These are phyloP conservation scores for Ustilago bromivora DNA, from an alignment of 1,284 basidiomycete genomes.

Conservation along the genomic window DNA sequence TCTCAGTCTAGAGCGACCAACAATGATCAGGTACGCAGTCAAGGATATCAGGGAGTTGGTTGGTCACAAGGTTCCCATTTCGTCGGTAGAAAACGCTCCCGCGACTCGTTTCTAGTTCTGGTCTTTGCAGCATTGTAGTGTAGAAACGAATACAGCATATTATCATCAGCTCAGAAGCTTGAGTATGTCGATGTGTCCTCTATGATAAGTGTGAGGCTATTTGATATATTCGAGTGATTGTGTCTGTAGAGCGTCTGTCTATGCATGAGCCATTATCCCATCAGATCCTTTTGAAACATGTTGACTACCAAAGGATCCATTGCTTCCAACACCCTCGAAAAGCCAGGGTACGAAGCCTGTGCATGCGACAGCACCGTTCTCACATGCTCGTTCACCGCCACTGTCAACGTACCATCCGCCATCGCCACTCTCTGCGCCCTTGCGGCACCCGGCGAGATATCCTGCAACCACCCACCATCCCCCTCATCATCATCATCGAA, in stretches of 20 bases:
- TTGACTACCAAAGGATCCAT: constrained; percentile 66
- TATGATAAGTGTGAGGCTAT: background rate
- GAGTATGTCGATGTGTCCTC: too few relatives aligned
- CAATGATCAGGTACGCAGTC: constrained; percentile 90
- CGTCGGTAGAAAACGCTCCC: constrained; percentile 63
- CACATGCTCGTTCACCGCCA: constrained; percentile 49
- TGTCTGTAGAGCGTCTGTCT: background rate
- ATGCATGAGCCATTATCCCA: constrained; percentile 1
- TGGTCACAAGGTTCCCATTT: constrained; percentile 88
- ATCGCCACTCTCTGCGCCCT: constrained; percentile 42
- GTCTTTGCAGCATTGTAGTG: background rate
- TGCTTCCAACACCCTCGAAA: constrained; percentile 34
- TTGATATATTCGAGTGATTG: background rate
- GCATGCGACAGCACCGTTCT: constrained; percentile 49
- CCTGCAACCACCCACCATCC: constrained; percentile 57
- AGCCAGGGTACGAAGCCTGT: constrained; percentile 33
- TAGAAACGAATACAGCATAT: background rate
- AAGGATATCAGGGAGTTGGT: constrained; percentile 97
- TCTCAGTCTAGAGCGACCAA: constrained; percentile 93
- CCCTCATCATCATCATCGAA: constrained; percentile 43
- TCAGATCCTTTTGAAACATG: constrained; percentile 60
- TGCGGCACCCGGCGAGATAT: constrained; percentile 59
- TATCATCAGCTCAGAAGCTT: background rate
- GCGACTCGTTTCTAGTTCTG: constrained; percentile 63
- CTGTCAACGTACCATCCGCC: constrained; percentile 50